Conservation (phyloP, 1,284 basidiomycete genomes). For the Apiotrichum mycotoxinovorans region DNA sequence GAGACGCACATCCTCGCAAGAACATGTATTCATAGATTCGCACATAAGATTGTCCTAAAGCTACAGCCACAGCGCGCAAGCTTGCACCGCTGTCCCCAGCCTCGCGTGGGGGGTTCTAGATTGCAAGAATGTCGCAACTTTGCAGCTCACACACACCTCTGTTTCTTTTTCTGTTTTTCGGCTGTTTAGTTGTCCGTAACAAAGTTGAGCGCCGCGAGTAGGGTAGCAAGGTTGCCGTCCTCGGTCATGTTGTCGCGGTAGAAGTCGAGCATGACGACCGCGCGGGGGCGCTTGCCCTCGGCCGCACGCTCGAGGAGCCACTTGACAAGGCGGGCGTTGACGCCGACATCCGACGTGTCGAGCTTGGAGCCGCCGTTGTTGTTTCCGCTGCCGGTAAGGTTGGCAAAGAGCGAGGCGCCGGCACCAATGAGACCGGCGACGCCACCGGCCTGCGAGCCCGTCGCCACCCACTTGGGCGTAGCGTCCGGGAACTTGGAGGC, state of each 20-base stretch:
- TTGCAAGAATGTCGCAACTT: too few relatives aligned
- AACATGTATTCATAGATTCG: too few relatives aligned
- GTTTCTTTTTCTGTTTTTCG: too few relatives aligned
- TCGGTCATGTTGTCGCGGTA: constrained; percentile 23
- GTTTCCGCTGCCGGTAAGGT: constrained; percentile 3
- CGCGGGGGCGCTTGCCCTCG: constrained; percentile 30
- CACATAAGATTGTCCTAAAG: too few relatives aligned
- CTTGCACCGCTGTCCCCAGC: too few relatives aligned
- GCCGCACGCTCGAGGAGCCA: constrained; percentile 60
- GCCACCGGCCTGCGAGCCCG: constrained; percentile 24
- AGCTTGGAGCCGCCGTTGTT: background rate
- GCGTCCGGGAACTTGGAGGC: constrained; percentile 73
- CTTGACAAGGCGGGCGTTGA: constrained; percentile 65
- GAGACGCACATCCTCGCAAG: too few relatives aligned
- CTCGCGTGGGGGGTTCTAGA: too few relatives aligned
- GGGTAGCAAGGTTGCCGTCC: constrained; percentile 14
- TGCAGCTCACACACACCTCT: too few relatives aligned
- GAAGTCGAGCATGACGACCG: constrained; percentile 43
- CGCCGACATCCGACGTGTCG: constrained; percentile 55
- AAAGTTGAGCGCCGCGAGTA: constrained; percentile 17
- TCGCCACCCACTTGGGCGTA: constrained; percentile 61
- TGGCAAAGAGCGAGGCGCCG: constrained; percentile 6
- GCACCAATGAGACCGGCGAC: constrained; percentile 4
- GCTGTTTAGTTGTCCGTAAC: constrained; percentile 7
- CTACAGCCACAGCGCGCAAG: too few relatives aligned